Conservation (phyloP, 169 alveolate species). For the Amoebophrya sp. region DNA sequence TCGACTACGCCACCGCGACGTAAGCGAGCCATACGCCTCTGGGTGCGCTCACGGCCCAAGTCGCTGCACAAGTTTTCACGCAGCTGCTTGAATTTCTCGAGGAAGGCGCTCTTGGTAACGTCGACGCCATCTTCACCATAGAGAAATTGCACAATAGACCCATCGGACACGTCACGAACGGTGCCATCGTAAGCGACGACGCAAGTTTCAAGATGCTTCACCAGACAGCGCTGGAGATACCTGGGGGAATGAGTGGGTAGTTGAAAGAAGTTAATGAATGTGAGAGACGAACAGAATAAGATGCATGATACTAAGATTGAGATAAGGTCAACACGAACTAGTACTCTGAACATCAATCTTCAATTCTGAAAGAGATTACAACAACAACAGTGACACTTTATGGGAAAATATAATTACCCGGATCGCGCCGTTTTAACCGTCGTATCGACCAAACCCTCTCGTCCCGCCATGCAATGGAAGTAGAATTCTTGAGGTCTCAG, state of each 20-base stretch:
- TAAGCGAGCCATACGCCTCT: not conserved
- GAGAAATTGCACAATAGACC: conserved; percentile 85
- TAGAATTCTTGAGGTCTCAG: conserved; percentile 93
- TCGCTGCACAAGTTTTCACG: conserved; percentile 48
- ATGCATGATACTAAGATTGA: too few relatives aligned
- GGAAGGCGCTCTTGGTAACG: not conserved
- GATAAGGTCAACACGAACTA: too few relatives aligned
- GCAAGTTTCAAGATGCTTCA: conserved; percentile 89
- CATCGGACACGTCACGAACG: conserved; percentile 90
- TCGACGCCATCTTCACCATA: conserved; percentile 81
- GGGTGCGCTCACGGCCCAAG: not conserved
- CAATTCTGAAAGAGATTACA: too few relatives aligned
- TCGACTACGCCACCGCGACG: not conserved
- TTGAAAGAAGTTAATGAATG: not conserved
- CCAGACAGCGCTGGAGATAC: conserved; percentile 91
- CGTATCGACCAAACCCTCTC: conserved; percentile 98
- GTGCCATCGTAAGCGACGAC: conserved; percentile 91
- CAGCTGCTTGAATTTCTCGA: conserved; percentile 67
- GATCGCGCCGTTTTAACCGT: conserved; percentile 95
- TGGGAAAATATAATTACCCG: conserved; percentile 17
- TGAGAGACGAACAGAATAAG: not conserved
- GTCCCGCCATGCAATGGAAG: conserved; percentile 99
- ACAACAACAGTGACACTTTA: too few relatives aligned
- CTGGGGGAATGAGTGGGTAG: conserved; percentile 59
- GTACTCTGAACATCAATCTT: too few relatives aligned